Base-by-base conservation (phyloP, 2,329 filamentous ascomycete genomes). In the Volutella citrinella region DNA sequence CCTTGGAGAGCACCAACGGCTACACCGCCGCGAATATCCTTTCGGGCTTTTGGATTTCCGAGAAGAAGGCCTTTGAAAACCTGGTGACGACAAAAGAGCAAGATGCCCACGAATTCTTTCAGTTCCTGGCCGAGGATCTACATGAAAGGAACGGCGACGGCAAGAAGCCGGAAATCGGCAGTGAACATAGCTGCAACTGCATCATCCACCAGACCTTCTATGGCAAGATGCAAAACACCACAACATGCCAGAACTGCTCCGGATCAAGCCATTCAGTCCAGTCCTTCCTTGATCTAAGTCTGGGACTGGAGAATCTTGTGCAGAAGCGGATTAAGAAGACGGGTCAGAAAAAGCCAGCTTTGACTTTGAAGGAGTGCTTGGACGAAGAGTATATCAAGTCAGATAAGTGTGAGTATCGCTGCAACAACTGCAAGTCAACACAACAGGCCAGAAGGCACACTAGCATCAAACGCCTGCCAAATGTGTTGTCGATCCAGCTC, bases 101-200 rank as follows among this genome's bases (percentile, higher is more conserved):
- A 66, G 91, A 97, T 56, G 91, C 91, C 1, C 91, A 97, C 57
- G 91, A 97, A 59, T 97, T 95, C 64, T 94, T 96, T 61, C 89
- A 95, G 57, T 96, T 95, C 55, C 76, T 97, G 20, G 84, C 94
- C 21, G 91, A 96, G 65, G 87, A 93, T 51, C 73, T 98, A 12
- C 91, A 96, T 56, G 80, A 85, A 55, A 77, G 88, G 24, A 93
- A 90, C 49, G 82, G 82, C 11, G 82, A 86, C 45, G 75, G 76
- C 23, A 82, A 80, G 54, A 76, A 69, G 49, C 75, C 76, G 19
- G 78, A 74, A 56, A 74, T 57, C 31, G 74, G 68, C 42, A 77
- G 71, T 44, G 76, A 79, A 53, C 75, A 78, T 52, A 76, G 65
- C 48, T 97, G 93, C 68, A 78, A 82, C 39, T 98, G 91, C 62